Evolutionary conservation across 176 grass and related monocot species (phyloP), one percentile per base, ranked within the genome.

Genomic region (Areca catechu): DNA sequence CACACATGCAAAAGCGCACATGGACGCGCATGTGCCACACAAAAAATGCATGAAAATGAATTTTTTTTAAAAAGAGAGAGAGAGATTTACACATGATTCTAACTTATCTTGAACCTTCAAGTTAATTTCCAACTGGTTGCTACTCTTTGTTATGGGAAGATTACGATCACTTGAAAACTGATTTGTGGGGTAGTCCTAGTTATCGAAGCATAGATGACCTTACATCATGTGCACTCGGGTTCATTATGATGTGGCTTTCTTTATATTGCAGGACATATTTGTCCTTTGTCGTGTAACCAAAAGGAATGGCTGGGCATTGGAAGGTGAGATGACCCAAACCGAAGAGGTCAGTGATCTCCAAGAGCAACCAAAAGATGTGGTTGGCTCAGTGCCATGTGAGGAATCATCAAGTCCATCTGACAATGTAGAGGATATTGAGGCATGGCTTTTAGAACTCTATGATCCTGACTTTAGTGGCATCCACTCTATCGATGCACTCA

Each of bases 231-330:
- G 34, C 34, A 43, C 9, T 43, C 34, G 34, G 34, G 2, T 43
- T 43, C 34, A 43, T 43, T 12, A 43, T 43, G 34, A 43, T 43
- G 34, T 14, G 34, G 34, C 34, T 76, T 52, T 12, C 6, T 77
- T 69, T 21, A 29, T 12, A 24, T 56, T 53, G 20, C 75, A 96
- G 92, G 92, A 97, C 66, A 60, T 74, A 4, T 97, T 82, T 85
- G 92, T 91, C 69, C 83, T 97, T 54, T 97, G 92, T 64, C 87
- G 87, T 66, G 71, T 97, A 69, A 97, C 92, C 58, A 90, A 82
- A 76, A 87, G 86, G 72, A 62, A 69, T 53, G 74, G 71, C 34
- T 91, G 69, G 65, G 27, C 48, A 53, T 55, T 61, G 56, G 78
- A 82, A 28, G 83, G 71, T 52, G 82, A 61, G 56, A 75, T 24